Evolutionary conservation across 371 early-diverging fungal species (phyloP).

Genomic region (Mortierella polycephala): DNA sequence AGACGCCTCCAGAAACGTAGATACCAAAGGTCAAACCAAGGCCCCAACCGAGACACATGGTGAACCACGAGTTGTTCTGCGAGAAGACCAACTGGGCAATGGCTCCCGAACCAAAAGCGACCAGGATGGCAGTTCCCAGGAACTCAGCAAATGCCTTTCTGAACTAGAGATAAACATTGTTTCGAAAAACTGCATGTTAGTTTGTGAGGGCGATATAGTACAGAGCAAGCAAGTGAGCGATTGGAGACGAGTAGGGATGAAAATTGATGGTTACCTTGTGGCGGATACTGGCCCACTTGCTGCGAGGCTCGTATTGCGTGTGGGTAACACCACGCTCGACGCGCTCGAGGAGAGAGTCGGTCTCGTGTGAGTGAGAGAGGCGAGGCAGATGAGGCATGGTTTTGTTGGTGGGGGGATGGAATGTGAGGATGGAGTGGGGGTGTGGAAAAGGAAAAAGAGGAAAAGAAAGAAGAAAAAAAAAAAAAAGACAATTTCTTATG

Average conservation of each 20-base stretch:
- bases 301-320: slow-evolving; percentile 25
- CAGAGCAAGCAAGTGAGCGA: no score
- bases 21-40: slow-evolving; percentile 69
- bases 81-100: slow-evolving; percentile 64
- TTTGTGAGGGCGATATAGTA: no score
- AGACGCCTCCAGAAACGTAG: slow-evolving; percentile 78
- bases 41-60: slow-evolving; percentile 68
- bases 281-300: slow-evolving; percentile 48
- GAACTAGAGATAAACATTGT: slow-evolving; percentile 29
- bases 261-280: slow-evolving; percentile 36
- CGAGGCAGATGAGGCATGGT: slow-evolving; percentile 25
- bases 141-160: slow-evolving; percentile 85
- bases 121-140: slow-evolving; percentile 79
- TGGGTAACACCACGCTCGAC: slow-evolving; percentile 29
- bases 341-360: slow-evolving; percentile 52
- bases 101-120: slow-evolving; percentile 76
- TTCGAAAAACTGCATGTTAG: background rate
- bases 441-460: slow-evolving; percentile 4
- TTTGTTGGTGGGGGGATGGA: background rate
- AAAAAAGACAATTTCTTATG: slow-evolving; percentile 1
- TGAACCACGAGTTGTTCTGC: slow-evolving; percentile 51
- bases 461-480: slow-evolving; percentile 11
- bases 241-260: background rate
- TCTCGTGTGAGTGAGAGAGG: slow-evolving; percentile 33
- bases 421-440: background rate